These are phyloP conservation scores for Cruciata laevipes DNA, from an alignment of 257 asterid species.

Conservation along the genomic window DNA sequence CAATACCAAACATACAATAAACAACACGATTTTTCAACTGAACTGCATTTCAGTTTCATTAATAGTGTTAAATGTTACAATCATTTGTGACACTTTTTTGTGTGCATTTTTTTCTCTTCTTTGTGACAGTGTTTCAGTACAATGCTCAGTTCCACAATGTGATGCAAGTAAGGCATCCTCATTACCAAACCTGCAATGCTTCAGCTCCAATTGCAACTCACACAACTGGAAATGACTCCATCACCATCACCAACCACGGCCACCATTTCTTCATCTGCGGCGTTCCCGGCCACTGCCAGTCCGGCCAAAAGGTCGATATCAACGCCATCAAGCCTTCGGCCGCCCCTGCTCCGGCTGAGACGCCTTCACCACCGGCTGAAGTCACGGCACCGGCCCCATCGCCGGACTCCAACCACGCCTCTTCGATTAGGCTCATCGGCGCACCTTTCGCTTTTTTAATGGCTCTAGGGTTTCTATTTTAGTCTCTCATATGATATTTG, in stretches of 20 bases:
- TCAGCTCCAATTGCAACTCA: constrained; percentile 66
- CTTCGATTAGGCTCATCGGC: constrained; percentile 13
- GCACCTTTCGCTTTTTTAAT: constrained; percentile 12
- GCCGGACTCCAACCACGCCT: constrained; percentile 40
- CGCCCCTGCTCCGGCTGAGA: constrained; percentile 38
- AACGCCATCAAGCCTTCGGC: constrained; percentile 30
- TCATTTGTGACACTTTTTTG: not conserved
- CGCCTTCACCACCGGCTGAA: constrained; percentile 21
- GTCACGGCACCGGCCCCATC: constrained; percentile 43
- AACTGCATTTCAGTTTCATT: no score
- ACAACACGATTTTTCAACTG: no score
- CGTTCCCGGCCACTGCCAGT: constrained; percentile 77
- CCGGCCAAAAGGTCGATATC: constrained; percentile 80
- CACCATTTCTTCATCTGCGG: constrained; percentile 81
- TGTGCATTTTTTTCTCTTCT: not conserved
- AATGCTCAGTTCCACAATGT: constrained; percentile 80
- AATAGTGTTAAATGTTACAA: no score
- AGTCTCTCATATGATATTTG: not conserved
- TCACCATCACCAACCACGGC: constrained; percentile 44
- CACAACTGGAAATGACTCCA: constrained; percentile 78
- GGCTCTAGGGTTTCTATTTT: constrained; percentile 6
- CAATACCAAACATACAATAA: not conserved
- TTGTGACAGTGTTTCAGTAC: constrained; percentile 51
- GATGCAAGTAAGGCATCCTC: constrained; percentile 64
- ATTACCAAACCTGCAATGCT: constrained; percentile 55